Evolutionary conservation across 1,284 basidiomycete genomes (phyloP).

Genomic region (Takashimella tepidaria): DNA sequence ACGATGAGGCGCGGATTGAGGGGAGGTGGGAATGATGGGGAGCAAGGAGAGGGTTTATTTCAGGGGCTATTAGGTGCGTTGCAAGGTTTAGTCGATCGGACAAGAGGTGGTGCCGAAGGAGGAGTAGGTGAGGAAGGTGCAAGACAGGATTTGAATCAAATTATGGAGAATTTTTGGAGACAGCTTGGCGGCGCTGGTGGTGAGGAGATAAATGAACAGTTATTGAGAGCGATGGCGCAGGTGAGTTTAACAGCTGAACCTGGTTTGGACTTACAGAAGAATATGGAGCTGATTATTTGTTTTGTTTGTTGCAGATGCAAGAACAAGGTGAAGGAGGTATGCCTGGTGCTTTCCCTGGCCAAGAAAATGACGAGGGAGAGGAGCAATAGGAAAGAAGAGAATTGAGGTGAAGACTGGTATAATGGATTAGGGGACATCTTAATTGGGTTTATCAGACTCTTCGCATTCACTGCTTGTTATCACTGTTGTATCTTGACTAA

Average conservation of each 20-base stretch:
- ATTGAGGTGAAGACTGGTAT: neutral
- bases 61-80: constrained; percentile 17
- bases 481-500: too few species aligned
- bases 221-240: constrained; percentile 9
- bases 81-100: constrained; percentile 17
- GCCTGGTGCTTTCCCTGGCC: constrained; percentile 34
- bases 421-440: neutral
- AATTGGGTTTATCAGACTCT: too few species aligned
- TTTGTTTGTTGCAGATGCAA: constrained; percentile 8
- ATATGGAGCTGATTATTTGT: constrained; percentile 4
- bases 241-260: constrained; percentile 12
- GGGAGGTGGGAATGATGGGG: constrained; percentile 1
- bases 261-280: constrained; percentile 8
- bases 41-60: constrained; percentile 11
- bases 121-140: constrained; percentile 14
- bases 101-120: constrained; percentile 15
- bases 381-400: neutral
- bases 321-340: constrained; percentile 16
- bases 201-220: constrained; percentile 25
- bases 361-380: constrained; percentile 1
- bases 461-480: too few species aligned
- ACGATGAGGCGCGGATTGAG: neutral
- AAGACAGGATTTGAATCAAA: constrained; percentile 17
- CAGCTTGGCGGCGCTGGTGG: too few species aligned
- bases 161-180: constrained; percentile 19